These are phyloP conservation scores for Podospora didyma DNA, from an alignment of 495 filamentous ascomycete genomes.

Conservation along the genomic window DNA sequence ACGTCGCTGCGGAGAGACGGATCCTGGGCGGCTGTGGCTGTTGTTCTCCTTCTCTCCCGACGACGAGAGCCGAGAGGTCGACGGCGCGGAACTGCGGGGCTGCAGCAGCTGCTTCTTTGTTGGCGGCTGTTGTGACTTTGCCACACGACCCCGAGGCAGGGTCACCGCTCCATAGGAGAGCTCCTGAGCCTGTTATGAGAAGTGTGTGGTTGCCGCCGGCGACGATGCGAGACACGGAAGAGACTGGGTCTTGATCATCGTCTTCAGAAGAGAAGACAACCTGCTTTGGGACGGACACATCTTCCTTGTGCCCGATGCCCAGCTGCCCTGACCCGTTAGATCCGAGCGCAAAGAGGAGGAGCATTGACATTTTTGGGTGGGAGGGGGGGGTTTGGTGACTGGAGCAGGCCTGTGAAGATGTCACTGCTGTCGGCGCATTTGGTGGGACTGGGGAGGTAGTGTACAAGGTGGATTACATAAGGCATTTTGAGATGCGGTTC, in stretches of 20 bases:
- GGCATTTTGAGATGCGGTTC: too few relatives aligned
- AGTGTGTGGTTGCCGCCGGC: constrained; percentile 90
- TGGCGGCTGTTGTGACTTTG: constrained; percentile 7
- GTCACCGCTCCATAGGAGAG: constrained; percentile 61
- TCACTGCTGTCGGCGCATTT: neutral
- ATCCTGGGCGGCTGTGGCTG: constrained; percentile 16
- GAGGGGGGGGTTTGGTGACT: too few relatives aligned
- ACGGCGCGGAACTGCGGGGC: constrained; percentile 17
- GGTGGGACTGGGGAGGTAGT: too few relatives aligned
- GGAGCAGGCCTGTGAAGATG: constrained; percentile 4
- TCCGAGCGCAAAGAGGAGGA: constrained; percentile 71
- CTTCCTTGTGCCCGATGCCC: constrained; percentile 69
- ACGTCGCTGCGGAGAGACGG: constrained; percentile 59
- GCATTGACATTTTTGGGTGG: too few relatives aligned
- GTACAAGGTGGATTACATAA: too few relatives aligned
- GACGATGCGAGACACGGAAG: constrained; percentile 37
- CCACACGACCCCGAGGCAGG: constrained; percentile 55
- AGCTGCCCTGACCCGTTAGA: constrained; percentile 90
- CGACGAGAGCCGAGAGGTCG: constrained; percentile 12
- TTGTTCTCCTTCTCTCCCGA: neutral
- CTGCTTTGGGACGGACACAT: constrained; percentile 62
- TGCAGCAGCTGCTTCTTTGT: too few relatives aligned
- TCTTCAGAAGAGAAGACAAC: constrained; percentile 42
- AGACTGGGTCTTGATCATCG: constrained; percentile 10
- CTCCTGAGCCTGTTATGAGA: constrained; percentile 54